Conservation (phyloP, 768 basidiomycete genomes). For the Amylocystis lapponica region DNA sequence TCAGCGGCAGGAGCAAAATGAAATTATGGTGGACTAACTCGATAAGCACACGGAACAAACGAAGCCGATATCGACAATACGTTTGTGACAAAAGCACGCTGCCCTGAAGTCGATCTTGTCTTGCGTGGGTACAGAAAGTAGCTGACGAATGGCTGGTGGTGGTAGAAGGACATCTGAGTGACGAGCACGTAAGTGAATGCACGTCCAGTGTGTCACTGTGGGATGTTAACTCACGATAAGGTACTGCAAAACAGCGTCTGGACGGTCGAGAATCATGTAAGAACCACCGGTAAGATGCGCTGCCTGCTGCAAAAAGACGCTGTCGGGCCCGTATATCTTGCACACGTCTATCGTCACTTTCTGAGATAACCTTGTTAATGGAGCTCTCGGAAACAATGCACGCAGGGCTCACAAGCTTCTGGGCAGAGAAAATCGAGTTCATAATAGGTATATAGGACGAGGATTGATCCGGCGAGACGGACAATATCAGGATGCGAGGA, state of each 20-base stretch:
- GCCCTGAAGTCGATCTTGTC: constrained; percentile 96
- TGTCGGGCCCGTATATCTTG: constrained; percentile 83
- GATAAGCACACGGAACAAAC: constrained; percentile 98
- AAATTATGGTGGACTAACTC: constrained; percentile 47
- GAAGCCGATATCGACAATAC: constrained; percentile 93
- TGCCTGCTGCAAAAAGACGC: constrained; percentile 96
- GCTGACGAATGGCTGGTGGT: constrained; percentile 62
- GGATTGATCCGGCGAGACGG: constrained; percentile 86
- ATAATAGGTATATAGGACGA: constrained; percentile 96
- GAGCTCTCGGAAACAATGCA: neutral
- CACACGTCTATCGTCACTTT: constrained; percentile 97
- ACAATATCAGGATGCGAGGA: constrained; percentile 70
- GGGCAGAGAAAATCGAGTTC: constrained; percentile 99
- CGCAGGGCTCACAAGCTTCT: constrained; percentile 73
- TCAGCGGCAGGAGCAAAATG: too few species aligned
- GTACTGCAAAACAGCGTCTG: constrained; percentile 88
- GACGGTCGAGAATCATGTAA: constrained; percentile 78
- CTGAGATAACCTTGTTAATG: constrained; percentile 33
- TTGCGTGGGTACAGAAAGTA: constrained; percentile 83
- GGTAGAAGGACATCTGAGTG: constrained; percentile 79
- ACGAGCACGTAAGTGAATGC: constrained; percentile 23
- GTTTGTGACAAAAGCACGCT: constrained; percentile 98
- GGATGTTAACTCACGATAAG: constrained; percentile 53
- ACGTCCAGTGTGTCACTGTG: neutral
- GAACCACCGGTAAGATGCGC: constrained; percentile 93